Conservation (phyloP, 768 basidiomycete species). For the Tylopilus vinaceipallidus region DNA sequence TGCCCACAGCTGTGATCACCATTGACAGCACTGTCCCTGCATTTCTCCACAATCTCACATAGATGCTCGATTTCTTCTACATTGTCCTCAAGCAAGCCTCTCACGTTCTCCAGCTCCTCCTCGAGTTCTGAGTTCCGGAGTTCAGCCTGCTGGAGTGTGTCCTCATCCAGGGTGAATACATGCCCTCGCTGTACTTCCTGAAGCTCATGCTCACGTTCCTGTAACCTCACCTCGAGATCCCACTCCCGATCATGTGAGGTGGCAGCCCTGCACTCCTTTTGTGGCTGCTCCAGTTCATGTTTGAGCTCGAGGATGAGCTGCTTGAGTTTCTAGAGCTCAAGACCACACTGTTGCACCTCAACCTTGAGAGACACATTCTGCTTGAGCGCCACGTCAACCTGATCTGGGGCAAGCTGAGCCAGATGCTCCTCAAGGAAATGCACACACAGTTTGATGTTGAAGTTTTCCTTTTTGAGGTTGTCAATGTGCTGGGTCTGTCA, state of each 20-base stretch:
- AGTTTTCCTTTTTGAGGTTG: slow-evolving; percentile 94
- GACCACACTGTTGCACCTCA: slow-evolving; percentile 83
- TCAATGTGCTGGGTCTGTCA: slow-evolving; percentile 78
- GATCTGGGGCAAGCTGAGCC: slow-evolving; percentile 84
- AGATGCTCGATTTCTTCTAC: slow-evolving; percentile 79
- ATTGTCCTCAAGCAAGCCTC: slow-evolving; percentile 74
- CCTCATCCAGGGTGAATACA: slow-evolving; percentile 44
- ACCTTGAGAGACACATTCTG: slow-evolving; percentile 94
- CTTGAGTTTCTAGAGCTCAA: slow-evolving; percentile 90
- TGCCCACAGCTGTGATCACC: slow-evolving; percentile 43
- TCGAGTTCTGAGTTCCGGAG: slow-evolving; percentile 66
- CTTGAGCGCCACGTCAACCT: slow-evolving; percentile 87
- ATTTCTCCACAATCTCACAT: slow-evolving; percentile 62
- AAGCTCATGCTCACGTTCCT: slow-evolving; percentile 69
- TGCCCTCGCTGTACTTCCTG: slow-evolving; percentile 59
- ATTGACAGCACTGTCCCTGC: slow-evolving; percentile 41
- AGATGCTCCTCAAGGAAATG: slow-evolving; percentile 95
- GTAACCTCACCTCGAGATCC: slow-evolving; percentile 74
- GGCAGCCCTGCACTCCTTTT: slow-evolving; percentile 44
- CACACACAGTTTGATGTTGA: slow-evolving; percentile 92
- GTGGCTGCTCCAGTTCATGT: slow-evolving; percentile 70
- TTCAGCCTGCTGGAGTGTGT: slow-evolving; percentile 53
- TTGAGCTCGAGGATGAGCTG: slow-evolving; percentile 85
- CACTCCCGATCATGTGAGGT: slow-evolving; percentile 53
- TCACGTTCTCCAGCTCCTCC: slow-evolving; percentile 68